phyloP scores from a whole-genome alignment of 176 grass and related monocot species.

The Musa schizocarpa region DNA sequence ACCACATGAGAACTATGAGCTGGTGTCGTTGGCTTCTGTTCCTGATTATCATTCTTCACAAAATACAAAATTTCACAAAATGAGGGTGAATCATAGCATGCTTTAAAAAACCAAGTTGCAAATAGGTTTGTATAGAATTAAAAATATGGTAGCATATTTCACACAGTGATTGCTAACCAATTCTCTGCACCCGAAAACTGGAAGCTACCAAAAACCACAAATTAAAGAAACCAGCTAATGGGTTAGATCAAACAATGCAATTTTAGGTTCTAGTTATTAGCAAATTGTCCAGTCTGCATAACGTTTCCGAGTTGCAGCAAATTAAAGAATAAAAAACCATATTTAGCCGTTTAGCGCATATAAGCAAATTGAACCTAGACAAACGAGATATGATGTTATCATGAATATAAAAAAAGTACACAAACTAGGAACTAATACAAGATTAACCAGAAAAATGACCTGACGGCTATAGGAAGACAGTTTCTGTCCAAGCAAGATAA shows the following conservation, averaged over 20 bases:
- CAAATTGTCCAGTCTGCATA: too few relatives aligned
- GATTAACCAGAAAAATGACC: constrained; percentile 31
- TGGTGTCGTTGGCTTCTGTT: constrained; percentile 44
- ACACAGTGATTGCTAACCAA: background rate
- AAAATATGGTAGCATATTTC: background rate
- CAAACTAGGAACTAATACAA: background rate
- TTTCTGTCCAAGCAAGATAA: constrained; percentile 68
- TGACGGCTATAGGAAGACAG: constrained; percentile 42
- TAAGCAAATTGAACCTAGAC: background rate
- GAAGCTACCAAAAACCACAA: background rate
- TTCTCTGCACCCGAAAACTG: background rate
- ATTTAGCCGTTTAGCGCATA: background rate
- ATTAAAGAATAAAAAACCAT: background rate
- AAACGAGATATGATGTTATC: background rate
- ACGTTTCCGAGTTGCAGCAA: background rate
- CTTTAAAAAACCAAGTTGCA: background rate
- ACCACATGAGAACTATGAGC: constrained; percentile 61
- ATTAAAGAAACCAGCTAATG: too few relatives aligned
- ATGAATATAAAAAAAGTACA: background rate
- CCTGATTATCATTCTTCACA: constrained; percentile 50
- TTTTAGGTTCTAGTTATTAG: too few relatives aligned
- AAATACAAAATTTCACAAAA: constrained; percentile 18
- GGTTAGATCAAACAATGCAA: too few relatives aligned
- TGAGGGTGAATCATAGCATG: constrained; percentile 17
- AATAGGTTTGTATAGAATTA: constrained; percentile 2